Percentiles rank a stretch among this genome's conserved stretches.
phyloP scores from a whole-genome alignment of 768 basidiomycete species.

The Auriculariales sp. region DNA sequence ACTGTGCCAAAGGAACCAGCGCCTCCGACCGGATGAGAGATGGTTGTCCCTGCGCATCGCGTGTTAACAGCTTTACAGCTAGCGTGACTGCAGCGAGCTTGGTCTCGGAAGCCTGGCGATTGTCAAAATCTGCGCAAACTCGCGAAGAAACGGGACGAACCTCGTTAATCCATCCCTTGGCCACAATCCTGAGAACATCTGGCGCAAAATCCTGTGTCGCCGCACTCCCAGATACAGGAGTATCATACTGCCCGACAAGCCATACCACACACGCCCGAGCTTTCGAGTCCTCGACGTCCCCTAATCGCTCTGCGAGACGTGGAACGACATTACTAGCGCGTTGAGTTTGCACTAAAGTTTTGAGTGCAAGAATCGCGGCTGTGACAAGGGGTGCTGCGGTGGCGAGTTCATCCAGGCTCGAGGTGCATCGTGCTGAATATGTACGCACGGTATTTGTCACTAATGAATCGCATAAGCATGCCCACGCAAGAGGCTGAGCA shows the following conservation, averaged over 20 bases:
- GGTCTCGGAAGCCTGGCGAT: conserved; percentile 23
- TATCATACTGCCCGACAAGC: conserved; percentile 84
- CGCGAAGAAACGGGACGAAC: conserved; percentile 21
- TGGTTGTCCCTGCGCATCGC: conserved; percentile 30
- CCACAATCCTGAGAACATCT: conserved; percentile 71
- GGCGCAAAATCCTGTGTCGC: conserved; percentile 71
- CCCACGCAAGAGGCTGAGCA: conserved; percentile 57
- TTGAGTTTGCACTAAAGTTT: conserved; percentile 65
- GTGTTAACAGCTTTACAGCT: conserved; percentile 69
- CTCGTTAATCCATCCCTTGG: conserved; percentile 60
- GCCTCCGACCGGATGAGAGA: too few relatives aligned
- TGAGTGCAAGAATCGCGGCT: conserved; percentile 72
- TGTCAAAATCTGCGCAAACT: not conserved
- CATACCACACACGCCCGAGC: conserved; percentile 83
- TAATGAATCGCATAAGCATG: conserved; percentile 66
- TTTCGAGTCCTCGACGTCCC: conserved; percentile 63
- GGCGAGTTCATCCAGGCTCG: not conserved
- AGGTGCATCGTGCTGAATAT: not conserved
- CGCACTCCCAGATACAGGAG: conserved; percentile 22
- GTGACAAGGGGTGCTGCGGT: conserved; percentile 56
- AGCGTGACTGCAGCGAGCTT: conserved; percentile 78
- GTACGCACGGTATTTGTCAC: conserved; percentile 52
- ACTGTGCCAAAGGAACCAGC: conserved; percentile 36
- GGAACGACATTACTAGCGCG: conserved; percentile 35
- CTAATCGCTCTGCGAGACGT: conserved; percentile 60